Base-by-base conservation (phyloP, 139 green algal genomes). In the Tetradesmus lagerheimii region DNA sequence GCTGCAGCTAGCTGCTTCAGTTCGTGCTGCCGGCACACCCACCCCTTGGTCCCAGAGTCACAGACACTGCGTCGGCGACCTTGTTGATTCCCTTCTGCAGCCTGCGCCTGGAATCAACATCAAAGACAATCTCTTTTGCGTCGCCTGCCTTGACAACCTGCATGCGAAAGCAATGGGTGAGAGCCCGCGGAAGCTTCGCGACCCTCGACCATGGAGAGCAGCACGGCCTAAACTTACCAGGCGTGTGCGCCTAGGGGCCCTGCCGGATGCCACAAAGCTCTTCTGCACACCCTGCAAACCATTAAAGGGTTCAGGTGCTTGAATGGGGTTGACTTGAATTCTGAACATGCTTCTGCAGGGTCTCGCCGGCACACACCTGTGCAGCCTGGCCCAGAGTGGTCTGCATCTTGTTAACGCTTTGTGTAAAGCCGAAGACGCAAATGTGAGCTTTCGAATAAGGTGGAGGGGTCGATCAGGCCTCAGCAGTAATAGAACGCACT, bases 71-170 rank as follows among this genome's bases (percentile, higher is more conserved):
- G 79, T 99, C 97, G 20, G 98, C 98, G 27, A 99, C 95, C 94
- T 99, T 99, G 94, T 99, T 99, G 91, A 99, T 99, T 79, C 98
- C 98, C 34, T 89, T 81, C 90, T 99, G 97, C 93, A 99, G 97
- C 87, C 94, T 96, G 31, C 90, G 92, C 35, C 98, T 94, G 9
- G 96, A 98, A 34, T 95, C 95, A 41, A 95, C 94, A 91, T 99
- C 98, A 89, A 99, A 99, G 1, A 97, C 79, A 64, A 99, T 99
- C 62, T 99, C 96, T 93, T 99, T 99, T 15, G 97, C 95, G 15
- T 99, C 97, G 15, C 34, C n/a, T 0, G 97, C 97, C 4, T 92
- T 90, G 11, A 93, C 91, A 0, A 96, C 91, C 96, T 98, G 95
- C 39, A 38, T 27, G 37, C 2, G 83, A 4, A 47, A 76, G 80